A percentile compares a stretch with the other conserved stretches of the same genome.
These are phyloP conservation scores for Epichloe hybrida DNA, from an alignment of 2,329 filamentous ascomycete genomes.

Conservation along the genomic window DNA sequence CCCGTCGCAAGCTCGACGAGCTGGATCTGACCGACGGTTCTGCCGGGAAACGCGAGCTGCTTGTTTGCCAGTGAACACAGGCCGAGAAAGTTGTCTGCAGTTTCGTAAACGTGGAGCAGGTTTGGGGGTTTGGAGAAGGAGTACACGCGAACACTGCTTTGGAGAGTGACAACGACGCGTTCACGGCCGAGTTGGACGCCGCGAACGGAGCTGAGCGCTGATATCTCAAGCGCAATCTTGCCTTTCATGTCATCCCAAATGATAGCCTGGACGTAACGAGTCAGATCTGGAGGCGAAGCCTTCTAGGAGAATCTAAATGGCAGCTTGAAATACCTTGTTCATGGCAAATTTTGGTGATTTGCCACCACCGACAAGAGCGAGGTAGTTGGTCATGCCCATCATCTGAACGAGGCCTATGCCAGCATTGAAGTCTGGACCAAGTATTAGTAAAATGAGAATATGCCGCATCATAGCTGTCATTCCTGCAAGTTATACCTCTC, in stretches of 20 bases:
- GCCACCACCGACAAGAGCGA: constrained; percentile 82
- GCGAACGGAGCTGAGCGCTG: constrained; percentile 67
- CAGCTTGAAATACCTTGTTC: constrained; percentile 50
- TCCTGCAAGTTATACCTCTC: constrained; percentile 21
- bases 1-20: constrained; percentile 64
- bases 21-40: constrained; percentile 77
- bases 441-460: background rate
- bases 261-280: constrained; percentile 40
- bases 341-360: constrained; percentile 72
- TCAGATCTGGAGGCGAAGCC: background rate
- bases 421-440: constrained; percentile 54
- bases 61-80: constrained; percentile 65
- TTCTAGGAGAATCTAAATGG: background rate
- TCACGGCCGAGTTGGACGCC: constrained; percentile 65
- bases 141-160: constrained; percentile 73
- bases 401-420: constrained; percentile 75
- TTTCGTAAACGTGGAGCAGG: constrained; percentile 66
- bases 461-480: background rate
- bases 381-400: constrained; percentile 75
- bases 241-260: constrained; percentile 85
- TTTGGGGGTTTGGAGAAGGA: constrained; percentile 60
- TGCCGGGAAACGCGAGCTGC: constrained; percentile 72
- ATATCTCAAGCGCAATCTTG: constrained; percentile 60
- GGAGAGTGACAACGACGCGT: constrained; percentile 66
- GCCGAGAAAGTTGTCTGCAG: constrained; percentile 69